A percentile compares a stretch with the other conserved stretches of the same genome.
Conservation (phyloP, 495 filamentous ascomycete genomes). For the Xylona heveae region DNA sequence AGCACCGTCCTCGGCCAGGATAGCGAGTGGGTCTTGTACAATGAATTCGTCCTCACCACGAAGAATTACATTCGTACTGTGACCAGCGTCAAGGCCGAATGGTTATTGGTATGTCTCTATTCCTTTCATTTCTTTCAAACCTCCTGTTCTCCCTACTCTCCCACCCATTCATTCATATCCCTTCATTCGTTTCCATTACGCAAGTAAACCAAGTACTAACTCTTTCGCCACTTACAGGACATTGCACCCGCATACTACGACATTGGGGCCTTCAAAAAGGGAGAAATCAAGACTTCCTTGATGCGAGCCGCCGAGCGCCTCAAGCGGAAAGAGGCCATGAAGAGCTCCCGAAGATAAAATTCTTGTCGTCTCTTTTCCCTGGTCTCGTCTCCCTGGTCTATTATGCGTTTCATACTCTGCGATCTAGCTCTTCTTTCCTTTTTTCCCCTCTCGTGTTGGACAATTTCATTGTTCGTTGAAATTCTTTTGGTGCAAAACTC, state of each 20-base stretch:
- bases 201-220: neutral
- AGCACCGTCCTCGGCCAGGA: slow-evolving; percentile 70
- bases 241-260: slow-evolving; percentile 89
- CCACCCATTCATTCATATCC: neutral
- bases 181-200: neutral
- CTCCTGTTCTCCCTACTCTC: neutral
- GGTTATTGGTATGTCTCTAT: slow-evolving; percentile 57
- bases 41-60: slow-evolving; percentile 92
- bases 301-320: slow-evolving; percentile 54
- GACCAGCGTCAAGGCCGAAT: slow-evolving; percentile 47
- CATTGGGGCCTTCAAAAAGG: slow-evolving; percentile 59
- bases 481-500: no score
- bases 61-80: slow-evolving; percentile 70
- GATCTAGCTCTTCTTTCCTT: no score
- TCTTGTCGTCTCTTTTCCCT: no score
- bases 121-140: slow-evolving; percentile 1
- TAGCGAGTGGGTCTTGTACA: slow-evolving; percentile 93
- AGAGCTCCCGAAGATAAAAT: slow-evolving; percentile 13
- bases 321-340: slow-evolving; percentile 48
- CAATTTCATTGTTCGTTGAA: no score
- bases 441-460: no score
- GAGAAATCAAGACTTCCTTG: slow-evolving; percentile 62
- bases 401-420: no score
- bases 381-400: no score
- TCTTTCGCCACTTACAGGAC: slow-evolving; percentile 27